Evolutionary conservation across 176 grass and related monocot genomes (phyloP).

Genomic region (Areca catechu): DNA sequence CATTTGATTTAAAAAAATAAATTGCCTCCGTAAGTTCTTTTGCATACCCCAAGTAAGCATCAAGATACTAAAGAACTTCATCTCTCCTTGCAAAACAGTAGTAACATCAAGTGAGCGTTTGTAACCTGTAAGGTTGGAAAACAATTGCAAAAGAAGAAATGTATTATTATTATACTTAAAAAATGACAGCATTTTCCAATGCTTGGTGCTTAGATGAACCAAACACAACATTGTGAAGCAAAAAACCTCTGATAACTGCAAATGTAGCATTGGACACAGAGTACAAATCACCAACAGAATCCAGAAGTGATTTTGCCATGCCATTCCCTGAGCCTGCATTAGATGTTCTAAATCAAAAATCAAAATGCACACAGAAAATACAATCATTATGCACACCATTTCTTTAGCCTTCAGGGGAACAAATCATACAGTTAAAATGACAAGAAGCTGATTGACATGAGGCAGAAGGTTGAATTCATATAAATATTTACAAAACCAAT

Average conservation of each 20-base stretch:
- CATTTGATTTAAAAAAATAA: neutral
- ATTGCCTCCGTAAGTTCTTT: neutral
- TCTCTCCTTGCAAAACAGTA: conserved; percentile 73
- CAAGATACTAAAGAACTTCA: conserved; percentile 83
- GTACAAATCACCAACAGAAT: conserved; percentile 52
- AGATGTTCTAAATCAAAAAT: conserved; percentile 21
- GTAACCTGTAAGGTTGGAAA: conserved; percentile 37
- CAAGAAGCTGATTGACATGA: too few relatives aligned
- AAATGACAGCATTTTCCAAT: too few relatives aligned
- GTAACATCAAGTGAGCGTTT: conserved; percentile 75
- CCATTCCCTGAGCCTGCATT: conserved; percentile 86
- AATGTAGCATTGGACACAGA: conserved; percentile 73
- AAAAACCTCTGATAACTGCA: conserved; percentile 66
- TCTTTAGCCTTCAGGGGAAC: too few relatives aligned
- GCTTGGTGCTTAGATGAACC: too few relatives aligned
- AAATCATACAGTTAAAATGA: too few relatives aligned
- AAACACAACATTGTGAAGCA: conserved; percentile 13
- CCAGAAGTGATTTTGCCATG: conserved; percentile 79
- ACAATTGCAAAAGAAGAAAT: too few relatives aligned
- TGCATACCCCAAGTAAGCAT: conserved; percentile 96
- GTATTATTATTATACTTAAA: too few relatives aligned
- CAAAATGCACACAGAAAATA: neutral
- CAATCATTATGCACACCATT: too few relatives aligned
- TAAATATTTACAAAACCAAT: too few relatives aligned
- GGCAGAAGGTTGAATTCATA: too few relatives aligned